These are phyloP conservation scores for Selenicereus undatus DNA, from an alignment of 148 eudicot genomes.

Conservation along the genomic window DNA sequence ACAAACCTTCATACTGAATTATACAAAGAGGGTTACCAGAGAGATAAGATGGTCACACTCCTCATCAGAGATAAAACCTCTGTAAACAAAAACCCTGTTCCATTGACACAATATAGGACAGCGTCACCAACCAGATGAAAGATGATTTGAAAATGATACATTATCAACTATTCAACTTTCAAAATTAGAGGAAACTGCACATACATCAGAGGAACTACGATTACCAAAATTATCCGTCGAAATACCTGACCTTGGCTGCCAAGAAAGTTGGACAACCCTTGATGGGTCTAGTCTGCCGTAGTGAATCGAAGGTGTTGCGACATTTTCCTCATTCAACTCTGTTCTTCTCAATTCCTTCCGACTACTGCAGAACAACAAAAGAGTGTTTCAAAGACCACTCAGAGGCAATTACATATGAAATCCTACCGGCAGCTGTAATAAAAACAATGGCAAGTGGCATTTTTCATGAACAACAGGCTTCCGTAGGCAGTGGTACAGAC, in stretches of 20 bases:
- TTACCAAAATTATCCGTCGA: slow-evolving; percentile 18
- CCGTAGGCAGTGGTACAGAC: background rate
- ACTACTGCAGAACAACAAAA: slow-evolving; percentile 36
- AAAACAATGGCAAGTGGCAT: background rate
- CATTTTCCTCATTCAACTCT: slow-evolving; percentile 24
- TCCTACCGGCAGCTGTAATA: background rate
- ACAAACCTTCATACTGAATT: background rate
- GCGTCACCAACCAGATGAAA: background rate
- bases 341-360: slow-evolving; percentile 63
- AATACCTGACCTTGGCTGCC: slow-evolving; percentile 98
- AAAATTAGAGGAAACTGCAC: background rate
- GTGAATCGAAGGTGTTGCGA: slow-evolving; percentile 25
- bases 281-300: slow-evolving; percentile 58
- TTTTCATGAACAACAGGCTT: background rate
- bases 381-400: background rate
- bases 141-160: background rate
- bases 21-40: slow-evolving; percentile 40
- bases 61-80: slow-evolving; percentile 62
- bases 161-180: background rate
- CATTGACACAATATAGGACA: slow-evolving; percentile 21
- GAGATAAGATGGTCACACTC: slow-evolving; percentile 77
- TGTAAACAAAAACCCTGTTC: slow-evolving; percentile 73
- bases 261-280: slow-evolving; percentile 61
- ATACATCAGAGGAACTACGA: background rate
- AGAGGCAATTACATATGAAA: slow-evolving; percentile 5